These are phyloP conservation scores for Lyophyllum atratum DNA, from an alignment of 768 basidiomycete genomes.

Conservation along the genomic window DNA sequence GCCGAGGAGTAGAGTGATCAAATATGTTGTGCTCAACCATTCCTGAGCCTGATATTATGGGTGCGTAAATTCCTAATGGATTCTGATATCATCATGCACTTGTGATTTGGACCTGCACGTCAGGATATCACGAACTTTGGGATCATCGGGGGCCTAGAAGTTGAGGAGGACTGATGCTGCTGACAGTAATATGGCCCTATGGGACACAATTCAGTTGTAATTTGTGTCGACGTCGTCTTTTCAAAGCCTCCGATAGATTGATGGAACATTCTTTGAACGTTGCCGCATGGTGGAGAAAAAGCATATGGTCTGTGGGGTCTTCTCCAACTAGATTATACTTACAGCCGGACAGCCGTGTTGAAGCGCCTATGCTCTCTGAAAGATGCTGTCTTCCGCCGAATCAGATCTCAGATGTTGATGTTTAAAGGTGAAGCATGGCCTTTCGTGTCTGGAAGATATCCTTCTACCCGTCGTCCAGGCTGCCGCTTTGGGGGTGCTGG, in stretches of 20 bases:
- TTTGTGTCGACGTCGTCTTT: too few species aligned
- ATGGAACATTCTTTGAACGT: too few species aligned
- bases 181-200: background rate
- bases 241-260: too few species aligned
- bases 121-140: conserved; percentile 1
- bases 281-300: background rate
- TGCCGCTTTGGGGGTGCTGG: too few species aligned
- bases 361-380: background rate
- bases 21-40: background rate
- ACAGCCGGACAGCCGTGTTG: too few species aligned
- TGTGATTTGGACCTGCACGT: background rate
- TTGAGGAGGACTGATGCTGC: background rate
- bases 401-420: background rate
- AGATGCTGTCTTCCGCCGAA: background rate
- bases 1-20: conserved; percentile 3
- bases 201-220: too few species aligned
- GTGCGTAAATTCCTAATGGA: background rate
- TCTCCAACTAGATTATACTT: background rate
- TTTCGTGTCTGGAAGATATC: too few species aligned
- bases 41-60: background rate
- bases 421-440: background rate
- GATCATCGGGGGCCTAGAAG: background rate
- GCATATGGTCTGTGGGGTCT: background rate
- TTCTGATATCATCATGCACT: conserved; percentile 7
- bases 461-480: too few species aligned